These are phyloP conservation scores for Alternaria sp. DNA, from an alignment of 2,329 filamentous ascomycete genomes.

Conservation along the genomic window DNA sequence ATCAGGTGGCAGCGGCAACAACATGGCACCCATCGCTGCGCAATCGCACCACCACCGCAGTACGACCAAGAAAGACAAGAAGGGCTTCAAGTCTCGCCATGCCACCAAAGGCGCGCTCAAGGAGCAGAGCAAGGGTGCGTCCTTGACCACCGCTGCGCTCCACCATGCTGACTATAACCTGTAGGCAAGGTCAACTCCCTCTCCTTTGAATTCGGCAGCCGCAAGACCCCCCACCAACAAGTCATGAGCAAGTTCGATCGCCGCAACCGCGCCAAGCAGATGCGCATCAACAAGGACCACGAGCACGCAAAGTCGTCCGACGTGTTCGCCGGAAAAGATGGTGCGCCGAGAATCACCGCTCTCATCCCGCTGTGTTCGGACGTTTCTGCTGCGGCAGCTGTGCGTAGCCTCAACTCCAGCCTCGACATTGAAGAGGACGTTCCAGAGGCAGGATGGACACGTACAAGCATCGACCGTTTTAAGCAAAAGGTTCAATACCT, in stretches of 20 bases:
- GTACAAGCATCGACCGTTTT: slow-evolving; percentile 84
- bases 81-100: slow-evolving; percentile 91
- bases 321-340: slow-evolving; percentile 86
- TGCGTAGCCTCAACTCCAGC: slow-evolving; percentile 76
- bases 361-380: slow-evolving; percentile 83
- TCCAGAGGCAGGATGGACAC: slow-evolving; percentile 65
- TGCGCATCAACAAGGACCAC: slow-evolving; percentile 81
- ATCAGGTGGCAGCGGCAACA: slow-evolving; percentile 69
- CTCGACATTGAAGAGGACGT: slow-evolving; percentile 77
- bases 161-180: slow-evolving; percentile 26
- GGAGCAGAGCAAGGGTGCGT: slow-evolving; percentile 80
- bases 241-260: slow-evolving; percentile 97
- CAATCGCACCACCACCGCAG: slow-evolving; percentile 82
- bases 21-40: slow-evolving; percentile 74
- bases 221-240: slow-evolving; percentile 93
- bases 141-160: not conserved
- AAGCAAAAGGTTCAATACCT: slow-evolving; percentile 94
- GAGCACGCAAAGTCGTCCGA: slow-evolving; percentile 81
- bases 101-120: slow-evolving; percentile 87
- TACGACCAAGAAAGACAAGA: slow-evolving; percentile 88
- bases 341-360: slow-evolving; percentile 86
- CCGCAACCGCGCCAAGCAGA: slow-evolving; percentile 92
- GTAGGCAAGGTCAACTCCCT: slow-evolving; percentile 75
- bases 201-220: slow-evolving; percentile 69
- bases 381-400: slow-evolving; percentile 71